These are phyloP conservation scores for Cymodocea nodosa DNA, from an alignment of 116 monocot genomes.

Conservation along the genomic window DNA sequence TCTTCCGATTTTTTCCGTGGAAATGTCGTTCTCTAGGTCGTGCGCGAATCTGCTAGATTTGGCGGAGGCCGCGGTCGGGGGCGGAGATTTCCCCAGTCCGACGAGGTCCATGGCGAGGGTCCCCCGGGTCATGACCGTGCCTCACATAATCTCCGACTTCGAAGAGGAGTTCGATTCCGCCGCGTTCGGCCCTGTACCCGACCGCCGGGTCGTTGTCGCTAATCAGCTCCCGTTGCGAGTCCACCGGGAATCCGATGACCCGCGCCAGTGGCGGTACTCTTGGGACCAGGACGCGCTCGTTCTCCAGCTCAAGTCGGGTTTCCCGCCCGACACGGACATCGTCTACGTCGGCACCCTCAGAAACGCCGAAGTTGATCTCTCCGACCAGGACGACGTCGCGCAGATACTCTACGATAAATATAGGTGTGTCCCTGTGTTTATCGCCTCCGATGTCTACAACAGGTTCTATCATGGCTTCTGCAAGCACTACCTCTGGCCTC, in stretches of 20 bases:
- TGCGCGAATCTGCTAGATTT: conserved; percentile 38
- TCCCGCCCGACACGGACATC: conserved; percentile 18
- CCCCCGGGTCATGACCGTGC: conserved; percentile 30
- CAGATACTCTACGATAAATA: conserved; percentile 20
- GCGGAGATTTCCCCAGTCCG: conserved; percentile 12
- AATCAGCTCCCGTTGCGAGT: conserved; percentile 46
- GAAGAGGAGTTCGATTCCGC: conserved; percentile 7
- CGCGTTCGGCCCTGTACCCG: conserved; percentile 5
- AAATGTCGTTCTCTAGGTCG: conserved; percentile 21
- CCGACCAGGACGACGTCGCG: conserved; percentile 40
- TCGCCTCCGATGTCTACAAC: conserved; percentile 25
- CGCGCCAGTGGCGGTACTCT: conserved; percentile 14
- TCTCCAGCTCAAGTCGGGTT: conserved; percentile 31
- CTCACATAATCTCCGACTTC: conserved; percentile 19
- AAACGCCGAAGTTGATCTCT: conserved; percentile 18
- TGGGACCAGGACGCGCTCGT: conserved; percentile 47
- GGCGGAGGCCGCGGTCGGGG: conserved; percentile 7
- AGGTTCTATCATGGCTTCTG: conserved; percentile 63
- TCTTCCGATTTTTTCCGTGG: too few species aligned
- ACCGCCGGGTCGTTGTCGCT: conserved; percentile 45
- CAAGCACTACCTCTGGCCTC: conserved; percentile 64
- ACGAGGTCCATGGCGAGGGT: conserved; percentile 9
- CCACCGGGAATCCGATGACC: background rate
- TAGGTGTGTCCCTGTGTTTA: conserved; percentile 48
- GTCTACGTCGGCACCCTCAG: conserved; percentile 53